Evolutionary conservation across 768 basidiomycete species (phyloP).

Genomic region (Kwoniella botswanensis): DNA sequence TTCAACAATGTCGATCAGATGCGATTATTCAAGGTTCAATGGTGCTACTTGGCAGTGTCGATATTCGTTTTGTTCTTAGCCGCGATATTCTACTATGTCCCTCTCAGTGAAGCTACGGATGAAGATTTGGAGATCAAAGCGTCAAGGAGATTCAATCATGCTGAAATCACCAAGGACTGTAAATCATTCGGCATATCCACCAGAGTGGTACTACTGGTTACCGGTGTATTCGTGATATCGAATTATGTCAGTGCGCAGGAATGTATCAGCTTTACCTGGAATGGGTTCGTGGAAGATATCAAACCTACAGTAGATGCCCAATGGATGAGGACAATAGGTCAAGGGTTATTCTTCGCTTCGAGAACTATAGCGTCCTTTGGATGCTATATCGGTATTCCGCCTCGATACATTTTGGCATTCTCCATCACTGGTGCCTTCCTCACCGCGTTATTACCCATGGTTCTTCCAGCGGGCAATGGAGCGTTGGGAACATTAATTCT

Average conservation of each 20-base stretch:
- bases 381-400: slow-evolving; percentile 46
- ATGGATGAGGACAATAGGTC: slow-evolving; percentile 36
- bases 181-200: slow-evolving; percentile 31
- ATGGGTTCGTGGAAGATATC: slow-evolving; percentile 16
- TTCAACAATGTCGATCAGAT: slow-evolving; percentile 33
- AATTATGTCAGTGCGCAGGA: slow-evolving; percentile 52
- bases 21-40: slow-evolving; percentile 52
- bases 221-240: slow-evolving; percentile 42
- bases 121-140: slow-evolving; percentile 47
- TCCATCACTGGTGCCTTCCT: slow-evolving; percentile 44
- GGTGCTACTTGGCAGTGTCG: slow-evolving; percentile 55
- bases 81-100: slow-evolving; percentile 54
- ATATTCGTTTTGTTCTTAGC: slow-evolving; percentile 53
- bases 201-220: slow-evolving; percentile 22
- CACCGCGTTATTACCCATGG: slow-evolving; percentile 34
- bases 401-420: slow-evolving; percentile 39
- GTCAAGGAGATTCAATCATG: slow-evolving; percentile 31
- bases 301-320: slow-evolving; percentile 32
- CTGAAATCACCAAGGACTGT: slow-evolving; percentile 28
- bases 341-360: slow-evolving; percentile 45
- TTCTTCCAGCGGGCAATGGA: slow-evolving; percentile 27
- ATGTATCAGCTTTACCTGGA: slow-evolving; percentile 44
- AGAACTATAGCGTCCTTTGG: slow-evolving; percentile 46
- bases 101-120: slow-evolving; percentile 49
- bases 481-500: slow-evolving; percentile 43